Evolutionary conservation across 441 rosid species (phyloP), one percentile per base, ranked within the genome.

Genomic region (Euphorbia celastroides): DNA sequence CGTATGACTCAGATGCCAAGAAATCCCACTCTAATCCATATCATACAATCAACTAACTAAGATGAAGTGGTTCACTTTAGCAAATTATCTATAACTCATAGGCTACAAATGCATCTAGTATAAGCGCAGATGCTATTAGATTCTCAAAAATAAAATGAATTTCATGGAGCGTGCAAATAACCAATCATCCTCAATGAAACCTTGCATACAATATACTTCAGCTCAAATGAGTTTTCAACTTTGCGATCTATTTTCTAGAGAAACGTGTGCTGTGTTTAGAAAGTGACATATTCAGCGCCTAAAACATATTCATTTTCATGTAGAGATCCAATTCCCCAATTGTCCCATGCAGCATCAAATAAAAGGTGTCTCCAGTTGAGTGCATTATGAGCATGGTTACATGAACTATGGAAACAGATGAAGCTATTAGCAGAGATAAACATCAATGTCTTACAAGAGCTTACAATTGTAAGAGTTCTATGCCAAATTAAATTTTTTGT

Each of bases 101-200:
- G 44, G 52, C 17, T 30, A 46, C 23, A 17, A 23, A 34, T 62
- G 32, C 58, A 42, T 62, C 10, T 13, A 28, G 30, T 25, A 20
- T 28, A 31, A 25, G 22, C 30, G 30, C 30, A 56, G 52, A 67
- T 11, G 20, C 16, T 2, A n/a, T 26, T 19, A 42, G 56, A 42
- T 57, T 28, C 54, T 67, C 22, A 20, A 32, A 57, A 41, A 57
- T 34, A 16, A 66, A 66, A 16, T 25, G n/a, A 56, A 55, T 22
- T 16, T 32, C 34, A 66, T 20, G 32, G 2, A 22, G n/a, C 26
- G n/a, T 5, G 23, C 28, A 13, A n/a, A 44, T 28, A 41, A 19
- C 6, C 26, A 66, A 66, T 25, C 23, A 22, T 25, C 69, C 5
- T 34, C 32, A 8, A 12, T 10, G 20, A 51, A 20, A 34, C 22